Evolutionary conservation across 148 eudicot species (phyloP), one percentile per base, ranked within the genome.

Genomic region (Fagopyrum tataricum): DNA sequence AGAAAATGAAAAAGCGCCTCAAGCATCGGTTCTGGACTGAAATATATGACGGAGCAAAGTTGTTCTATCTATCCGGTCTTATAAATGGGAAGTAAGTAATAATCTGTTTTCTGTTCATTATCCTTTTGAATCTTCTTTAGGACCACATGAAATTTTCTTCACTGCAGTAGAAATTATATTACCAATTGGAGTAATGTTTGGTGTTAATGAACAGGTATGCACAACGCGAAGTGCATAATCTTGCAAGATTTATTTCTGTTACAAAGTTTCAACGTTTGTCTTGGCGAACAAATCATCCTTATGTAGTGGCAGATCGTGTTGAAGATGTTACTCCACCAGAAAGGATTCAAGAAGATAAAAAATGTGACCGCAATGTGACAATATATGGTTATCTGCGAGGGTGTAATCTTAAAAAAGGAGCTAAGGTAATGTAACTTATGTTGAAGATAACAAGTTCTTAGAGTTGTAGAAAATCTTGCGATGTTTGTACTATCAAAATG

Each of bases 21-120:
- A 91, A 91, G 79, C 98, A 95, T 84, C 90, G 98, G 55, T 95
- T 95, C 74, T 88, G 92, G 97, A 95, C 93, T 68, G 98, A 95
- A 85, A 90, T 88, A 70, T 84, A 90, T 73, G 87, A 88, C 70
- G 91, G 96, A 44, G 96, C 97, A 55, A 95, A 91, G 79, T 82
- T 95, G 61, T 95, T 95, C 79, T 91, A 95, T 84, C 77, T 95
- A 73, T 95, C 97, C 53, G 98, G 98, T 79, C 96, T 91, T 73
- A 85, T 84, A 64, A 88, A 95, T 78, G 97, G 90, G 73, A 91
- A 88, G 98, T 95, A 78, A 93, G 98, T 88, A 24, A 68, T 55
- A 39, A 7, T 13, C 13, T 39, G 46, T 4, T 10, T 72, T 52
- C n/a, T 37, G n/a, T 49, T 21, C 72, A 0, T 40, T 39, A 31